Evolutionary conservation across 2,329 filamentous ascomycete species (phyloP), one percentile per base, ranked within the genome.

Genomic region (Claviceps capensis): DNA sequence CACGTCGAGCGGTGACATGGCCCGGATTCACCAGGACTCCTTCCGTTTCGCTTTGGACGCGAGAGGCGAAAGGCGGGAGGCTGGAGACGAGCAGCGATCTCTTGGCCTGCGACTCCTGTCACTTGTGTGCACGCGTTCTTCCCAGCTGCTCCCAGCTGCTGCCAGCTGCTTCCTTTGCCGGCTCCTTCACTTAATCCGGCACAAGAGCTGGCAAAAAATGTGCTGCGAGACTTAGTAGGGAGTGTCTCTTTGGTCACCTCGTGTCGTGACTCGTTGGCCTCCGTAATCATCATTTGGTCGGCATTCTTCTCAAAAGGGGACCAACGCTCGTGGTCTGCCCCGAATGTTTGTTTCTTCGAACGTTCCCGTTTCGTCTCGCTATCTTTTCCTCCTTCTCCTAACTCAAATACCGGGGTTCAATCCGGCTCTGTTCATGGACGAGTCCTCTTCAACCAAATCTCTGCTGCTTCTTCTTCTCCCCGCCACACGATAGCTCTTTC

Each of bases 221-320:
- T 54, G 47, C 46, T 54, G 36, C 22, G 40, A 19, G 14, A 17
- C 19, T 13, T 42, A 49, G 44, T 42, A 49, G 44, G 47, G 52
- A 46, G 52, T 49, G 45, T 19, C 47, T 43, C 37, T 52, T 52
- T 49, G 45, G 17, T 47, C 49, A 26, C 34, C 30, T 46, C 41
- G 40, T 42, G 46, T 49, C 43, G 22, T 22, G 22, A 22, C 22
- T 22, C 22, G 41, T 45, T 23, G 47, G 30, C 19, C 42, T 44
- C 40, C 36, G 47, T 49, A 46, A 17, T 49, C 30, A 41, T 51
- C 52, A 42, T 47, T 30, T 48, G 34, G 17, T 40, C 42, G 49
- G 45, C 46, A 22, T 30, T 51, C 52, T 52, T 40, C 47, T 54
- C 52, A 54, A 52, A 54, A 54, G 23, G 52, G 30, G 49, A 42